Evolutionary conservation across 2,329 filamentous ascomycete species (phyloP).

Genomic region (Fusarium oligoseptatum): DNA sequence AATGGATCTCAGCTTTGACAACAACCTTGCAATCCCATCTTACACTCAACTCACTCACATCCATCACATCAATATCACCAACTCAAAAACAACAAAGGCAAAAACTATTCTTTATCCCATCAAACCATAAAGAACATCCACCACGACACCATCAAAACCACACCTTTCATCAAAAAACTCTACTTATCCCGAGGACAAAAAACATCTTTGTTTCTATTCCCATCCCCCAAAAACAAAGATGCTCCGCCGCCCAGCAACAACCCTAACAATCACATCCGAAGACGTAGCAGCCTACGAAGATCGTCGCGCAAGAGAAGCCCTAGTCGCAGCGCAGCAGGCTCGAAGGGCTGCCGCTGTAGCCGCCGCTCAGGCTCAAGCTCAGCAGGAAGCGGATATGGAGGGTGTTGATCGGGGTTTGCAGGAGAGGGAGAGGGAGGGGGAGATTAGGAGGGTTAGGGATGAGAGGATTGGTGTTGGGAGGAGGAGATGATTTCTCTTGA

Average conservation of each 20-base stretch:
- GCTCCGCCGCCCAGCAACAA: constrained; percentile 77
- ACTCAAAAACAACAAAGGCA: neutral
- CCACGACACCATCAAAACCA: neutral
- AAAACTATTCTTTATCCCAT: neutral
- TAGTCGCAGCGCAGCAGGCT: constrained; percentile 51
- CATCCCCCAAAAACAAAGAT: constrained; percentile 52
- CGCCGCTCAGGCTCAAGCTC: constrained; percentile 32
- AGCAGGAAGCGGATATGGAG: constrained; percentile 44
- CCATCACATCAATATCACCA: neutral
- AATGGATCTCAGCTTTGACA: constrained; percentile 10
- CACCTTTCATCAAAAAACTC: neutral
- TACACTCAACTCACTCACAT: neutral
- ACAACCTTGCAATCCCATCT: constrained; percentile 12
- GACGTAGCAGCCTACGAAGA: constrained; percentile 80
- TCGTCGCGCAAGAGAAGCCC: constrained; percentile 62
- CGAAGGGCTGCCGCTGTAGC: constrained; percentile 43
- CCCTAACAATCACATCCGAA: constrained; percentile 75
- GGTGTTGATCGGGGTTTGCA: constrained; percentile 45
- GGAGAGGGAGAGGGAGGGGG: constrained; percentile 46
- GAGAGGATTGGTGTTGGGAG: constrained; percentile 55
- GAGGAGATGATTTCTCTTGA: constrained; percentile 24
- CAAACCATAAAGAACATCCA: neutral
- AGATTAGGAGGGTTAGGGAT: constrained; percentile 51
- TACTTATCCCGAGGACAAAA: too few relatives aligned
- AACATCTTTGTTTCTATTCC: too few relatives aligned